A percentile compares a stretch with the other conserved stretches of the same genome.
These are phyloP conservation scores for Metschnikowia gelsemii DNA, from an alignment of 805 yeast genomes.

Conservation along the genomic window DNA sequence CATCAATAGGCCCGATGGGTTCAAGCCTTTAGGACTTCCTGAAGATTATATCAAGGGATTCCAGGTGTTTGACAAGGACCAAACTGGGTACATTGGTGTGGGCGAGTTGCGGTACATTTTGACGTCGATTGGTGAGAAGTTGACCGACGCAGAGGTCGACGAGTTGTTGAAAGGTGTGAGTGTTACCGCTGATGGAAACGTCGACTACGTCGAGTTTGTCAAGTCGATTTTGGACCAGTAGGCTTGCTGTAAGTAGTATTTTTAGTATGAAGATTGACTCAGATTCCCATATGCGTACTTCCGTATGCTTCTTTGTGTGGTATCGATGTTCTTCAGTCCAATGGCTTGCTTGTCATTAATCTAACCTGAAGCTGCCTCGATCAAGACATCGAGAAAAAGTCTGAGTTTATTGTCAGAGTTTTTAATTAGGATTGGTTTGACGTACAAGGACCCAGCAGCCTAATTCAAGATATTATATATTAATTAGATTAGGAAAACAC, in stretches of 20 bases:
- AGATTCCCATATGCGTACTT: too few relatives aligned
- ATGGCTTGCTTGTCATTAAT: too few relatives aligned
- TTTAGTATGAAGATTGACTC: background rate
- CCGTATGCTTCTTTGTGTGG: background rate
- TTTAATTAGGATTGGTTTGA: too few relatives aligned
- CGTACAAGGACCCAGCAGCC: too few relatives aligned
- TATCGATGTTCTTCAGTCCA: too few relatives aligned
- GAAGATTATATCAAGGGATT: slow-evolving; percentile 87
- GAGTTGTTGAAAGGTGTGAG: slow-evolving; percentile 94
- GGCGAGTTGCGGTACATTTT: slow-evolving; percentile 95
- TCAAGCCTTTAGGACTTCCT: slow-evolving; percentile 83
- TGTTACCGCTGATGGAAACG: slow-evolving; percentile 89
- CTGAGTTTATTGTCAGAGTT: too few relatives aligned
- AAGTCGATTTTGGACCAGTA: slow-evolving; percentile 90
- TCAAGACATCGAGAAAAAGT: too few relatives aligned
- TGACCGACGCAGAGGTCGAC: slow-evolving; percentile 87
- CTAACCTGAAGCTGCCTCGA: too few relatives aligned
- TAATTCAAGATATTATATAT: too few relatives aligned
- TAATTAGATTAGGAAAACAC: too few relatives aligned
- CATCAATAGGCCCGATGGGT: slow-evolving; percentile 83
- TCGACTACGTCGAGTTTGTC: slow-evolving; percentile 92
- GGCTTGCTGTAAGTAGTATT: background rate
- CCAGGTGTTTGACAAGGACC: slow-evolving; percentile 96
- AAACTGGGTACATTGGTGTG: slow-evolving; percentile 93
- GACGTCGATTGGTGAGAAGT: slow-evolving; percentile 94